phyloP scores from a whole-genome alignment of 352 stramenopile species.

The Pythium myriotylum region DNA sequence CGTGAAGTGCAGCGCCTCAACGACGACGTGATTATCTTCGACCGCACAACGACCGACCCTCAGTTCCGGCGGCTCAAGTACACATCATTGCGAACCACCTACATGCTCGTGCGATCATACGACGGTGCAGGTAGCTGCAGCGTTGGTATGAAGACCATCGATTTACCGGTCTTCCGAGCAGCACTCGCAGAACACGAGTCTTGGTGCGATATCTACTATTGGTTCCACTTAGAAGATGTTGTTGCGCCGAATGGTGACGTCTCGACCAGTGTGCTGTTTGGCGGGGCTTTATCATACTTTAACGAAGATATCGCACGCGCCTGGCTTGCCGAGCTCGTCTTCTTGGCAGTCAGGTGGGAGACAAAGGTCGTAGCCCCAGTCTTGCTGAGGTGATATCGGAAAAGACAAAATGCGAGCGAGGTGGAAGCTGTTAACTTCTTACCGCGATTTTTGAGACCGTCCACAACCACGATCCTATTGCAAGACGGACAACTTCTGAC shows the following conservation, averaged over 20 bases:
- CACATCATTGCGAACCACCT: conserved; percentile 51
- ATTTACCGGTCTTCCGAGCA: conserved; percentile 48
- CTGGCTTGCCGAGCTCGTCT: conserved; percentile 63
- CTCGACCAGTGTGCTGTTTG: conserved; percentile 37
- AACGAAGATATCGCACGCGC: conserved; percentile 45
- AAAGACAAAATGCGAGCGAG: no score
- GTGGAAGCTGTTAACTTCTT: no score
- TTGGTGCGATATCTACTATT: conserved; percentile 76
- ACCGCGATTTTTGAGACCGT: no score
- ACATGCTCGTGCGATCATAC: conserved; percentile 41
- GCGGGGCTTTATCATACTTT: conserved; percentile 53
- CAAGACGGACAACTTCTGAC: no score
- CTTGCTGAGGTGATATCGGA: conserved; percentile 20
- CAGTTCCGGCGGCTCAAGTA: conserved; percentile 27
- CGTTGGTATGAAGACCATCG: conserved; percentile 66
- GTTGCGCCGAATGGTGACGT: conserved; percentile 6
- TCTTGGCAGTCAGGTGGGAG: conserved; percentile 64
- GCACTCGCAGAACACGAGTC: conserved; percentile 43
- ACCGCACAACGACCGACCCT: conserved; percentile 45
- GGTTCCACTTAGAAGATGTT: conserved; percentile 44
- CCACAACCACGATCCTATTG: no score
- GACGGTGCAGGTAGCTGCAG: conserved; percentile 34
- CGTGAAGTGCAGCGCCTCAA: conserved; percentile 47
- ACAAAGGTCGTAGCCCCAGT: conserved; percentile 43
- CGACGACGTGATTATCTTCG: conserved; percentile 46